Conservation (phyloP, 345 rosid species). For the Physaria fendleri region DNA sequence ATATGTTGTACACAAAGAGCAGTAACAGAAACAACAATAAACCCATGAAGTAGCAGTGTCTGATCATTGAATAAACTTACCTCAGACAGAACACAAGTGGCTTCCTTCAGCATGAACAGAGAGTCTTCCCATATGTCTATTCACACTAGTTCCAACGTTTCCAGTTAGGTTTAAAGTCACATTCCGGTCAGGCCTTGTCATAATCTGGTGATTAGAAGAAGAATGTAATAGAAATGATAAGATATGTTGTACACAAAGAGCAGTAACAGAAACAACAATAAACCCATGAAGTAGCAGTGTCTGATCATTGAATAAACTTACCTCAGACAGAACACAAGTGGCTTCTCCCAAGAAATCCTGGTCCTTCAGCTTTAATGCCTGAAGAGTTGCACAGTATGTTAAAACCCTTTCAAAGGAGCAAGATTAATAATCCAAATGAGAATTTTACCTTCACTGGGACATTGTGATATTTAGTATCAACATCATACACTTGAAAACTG, state of each 20-base stretch:
- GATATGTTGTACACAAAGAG: neutral
- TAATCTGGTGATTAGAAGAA: conserved; percentile 53
- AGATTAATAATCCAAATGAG: conserved; percentile 16
- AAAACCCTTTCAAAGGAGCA: neutral
- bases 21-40: conserved; percentile 14
- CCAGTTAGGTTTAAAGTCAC: conserved; percentile 46
- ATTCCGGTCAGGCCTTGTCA: conserved; percentile 46
- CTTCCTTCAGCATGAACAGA: too few relatives aligned
- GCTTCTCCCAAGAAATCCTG: conserved; percentile 86
- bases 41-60: neutral
- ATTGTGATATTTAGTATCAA: conserved; percentile 67
- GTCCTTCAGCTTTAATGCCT: conserved; percentile 53
- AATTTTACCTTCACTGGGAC: conserved; percentile 58
- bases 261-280: conserved; percentile 8
- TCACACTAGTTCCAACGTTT: conserved; percentile 31
- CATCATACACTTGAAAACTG: conserved; percentile 68
- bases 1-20: neutral
- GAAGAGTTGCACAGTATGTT: conserved; percentile 17
- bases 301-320: neutral
- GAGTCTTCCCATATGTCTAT: conserved; percentile 49
- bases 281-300: neutral
- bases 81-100: conserved; percentile 61
- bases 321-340: conserved; percentile 61
- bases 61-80: conserved; percentile 14
- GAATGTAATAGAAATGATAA: neutral